These are phyloP conservation scores for Dryas integrifolia DNA, from an alignment of 331 rosid species.

Conservation along the genomic window DNA sequence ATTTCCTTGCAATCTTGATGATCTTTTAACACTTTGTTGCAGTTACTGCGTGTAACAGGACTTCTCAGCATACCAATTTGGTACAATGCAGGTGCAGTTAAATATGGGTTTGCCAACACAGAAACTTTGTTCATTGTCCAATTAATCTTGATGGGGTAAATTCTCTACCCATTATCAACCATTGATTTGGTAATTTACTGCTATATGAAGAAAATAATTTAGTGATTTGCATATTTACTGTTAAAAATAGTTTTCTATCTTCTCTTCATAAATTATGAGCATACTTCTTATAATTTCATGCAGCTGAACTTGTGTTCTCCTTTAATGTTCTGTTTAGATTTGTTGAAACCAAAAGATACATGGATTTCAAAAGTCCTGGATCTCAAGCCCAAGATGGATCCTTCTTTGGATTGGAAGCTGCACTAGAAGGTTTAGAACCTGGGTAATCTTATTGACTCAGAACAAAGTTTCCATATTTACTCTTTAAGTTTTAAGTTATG, in stretches of 20 bases:
- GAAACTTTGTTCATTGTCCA: conserved; percentile 72
- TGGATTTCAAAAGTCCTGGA: conserved; percentile 88
- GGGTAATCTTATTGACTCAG: conserved; percentile 48
- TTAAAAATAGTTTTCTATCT: not conserved
- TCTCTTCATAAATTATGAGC: not conserved
- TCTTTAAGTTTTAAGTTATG: not conserved
- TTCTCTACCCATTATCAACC: conserved; percentile 10
- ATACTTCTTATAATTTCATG: not conserved
- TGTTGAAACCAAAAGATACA: conserved; percentile 82
- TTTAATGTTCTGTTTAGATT: conserved; percentile 45
- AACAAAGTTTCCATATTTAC: not conserved
- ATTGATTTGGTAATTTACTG: conserved; percentile 17
- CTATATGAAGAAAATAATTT: not conserved
- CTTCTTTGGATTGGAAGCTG: conserved; percentile 76
- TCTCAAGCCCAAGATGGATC: conserved; percentile 85
- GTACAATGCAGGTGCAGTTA: conserved; percentile 83
- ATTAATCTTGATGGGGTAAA: conserved; percentile 81
- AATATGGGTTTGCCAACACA: conserved; percentile 64
- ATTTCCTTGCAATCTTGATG: conserved; percentile 6
- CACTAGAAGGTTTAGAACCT: conserved; percentile 80
- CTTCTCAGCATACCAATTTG: conserved; percentile 60
- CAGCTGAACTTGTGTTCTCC: not conserved
- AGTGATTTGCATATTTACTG: not conserved
- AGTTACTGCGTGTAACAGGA: conserved; percentile 80
- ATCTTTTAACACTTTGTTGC: conserved; percentile 26